These are phyloP conservation scores for Zostera marina DNA, from an alignment of 116 monocot genomes.

Conservation along the genomic window DNA sequence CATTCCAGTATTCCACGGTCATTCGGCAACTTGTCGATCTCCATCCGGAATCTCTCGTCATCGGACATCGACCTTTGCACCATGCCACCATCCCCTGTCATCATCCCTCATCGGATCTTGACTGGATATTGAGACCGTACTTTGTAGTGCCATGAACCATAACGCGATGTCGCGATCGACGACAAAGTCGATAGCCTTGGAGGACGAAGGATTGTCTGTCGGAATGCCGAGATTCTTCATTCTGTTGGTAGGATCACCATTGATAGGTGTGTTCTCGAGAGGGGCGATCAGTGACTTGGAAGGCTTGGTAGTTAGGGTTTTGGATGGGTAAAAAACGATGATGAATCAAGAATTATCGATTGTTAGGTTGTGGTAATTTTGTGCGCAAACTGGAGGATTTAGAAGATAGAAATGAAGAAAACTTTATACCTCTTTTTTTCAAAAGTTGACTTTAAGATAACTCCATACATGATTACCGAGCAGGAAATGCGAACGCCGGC, in stretches of 20 bases:
- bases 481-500: too few species aligned
- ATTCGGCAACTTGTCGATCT: constrained; percentile 40
- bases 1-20: constrained; percentile 69
- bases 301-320: constrained; percentile 17
- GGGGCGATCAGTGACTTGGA: constrained; percentile 25
- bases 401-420: constrained; percentile 18
- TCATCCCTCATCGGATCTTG: background rate
- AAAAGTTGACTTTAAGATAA: too few species aligned
- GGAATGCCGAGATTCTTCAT: constrained; percentile 36
- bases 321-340: constrained; percentile 48
- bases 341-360: constrained; percentile 10
- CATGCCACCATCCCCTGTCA: background rate
- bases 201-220: constrained; percentile 8
- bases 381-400: constrained; percentile 1
- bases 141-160: constrained; percentile 8
- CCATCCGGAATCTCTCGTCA: constrained; percentile 28
- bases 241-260: constrained; percentile 24
- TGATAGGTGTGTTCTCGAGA: constrained; percentile 39
- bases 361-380: background rate
- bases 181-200: constrained; percentile 19
- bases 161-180: constrained; percentile 19
- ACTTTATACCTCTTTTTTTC: too few species aligned
- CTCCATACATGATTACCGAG: too few species aligned
- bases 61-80: constrained; percentile 2
- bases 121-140: constrained; percentile 54